phyloP scores from a whole-genome alignment of 495 filamentous ascomycete species.

The Usnea hakonensis region DNA sequence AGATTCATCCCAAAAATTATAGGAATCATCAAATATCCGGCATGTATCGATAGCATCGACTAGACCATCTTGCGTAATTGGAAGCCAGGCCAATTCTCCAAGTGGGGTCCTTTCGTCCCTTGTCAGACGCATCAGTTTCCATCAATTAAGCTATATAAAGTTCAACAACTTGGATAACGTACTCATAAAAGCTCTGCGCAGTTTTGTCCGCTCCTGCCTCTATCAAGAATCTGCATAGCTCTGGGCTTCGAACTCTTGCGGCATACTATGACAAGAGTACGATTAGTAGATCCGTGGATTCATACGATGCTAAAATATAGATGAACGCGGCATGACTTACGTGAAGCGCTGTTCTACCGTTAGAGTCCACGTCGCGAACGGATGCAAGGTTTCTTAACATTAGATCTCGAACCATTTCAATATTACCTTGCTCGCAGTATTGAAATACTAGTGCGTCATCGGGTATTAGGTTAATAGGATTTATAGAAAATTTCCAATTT shows the following conservation, averaged over 20 bases:
- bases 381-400: not conserved
- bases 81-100: not conserved
- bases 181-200: not conserved
- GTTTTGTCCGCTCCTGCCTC: not conserved
- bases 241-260: not conserved
- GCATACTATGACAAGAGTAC: not conserved
- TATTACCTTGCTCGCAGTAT: constrained; percentile 13
- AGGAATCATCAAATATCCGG: not conserved
- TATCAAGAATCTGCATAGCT: constrained; percentile 1
- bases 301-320: not conserved
- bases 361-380: not conserved
- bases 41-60: not conserved
- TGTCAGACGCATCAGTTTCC: not conserved
- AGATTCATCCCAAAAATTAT: not conserved
- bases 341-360: not conserved
- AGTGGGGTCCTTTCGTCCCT: not conserved
- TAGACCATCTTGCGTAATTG: not conserved
- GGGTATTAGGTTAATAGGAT: constrained; percentile 4
- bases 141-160: not conserved
- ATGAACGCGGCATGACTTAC: not conserved
- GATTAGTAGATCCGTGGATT: not conserved
- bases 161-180: not conserved
- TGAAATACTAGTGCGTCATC: constrained; percentile 16
- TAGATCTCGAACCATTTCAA: not conserved
- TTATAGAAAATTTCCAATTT: constrained; percentile 10